Conservation (phyloP, 139 green algal genomes). For the Tetradesmus lagerheimii region DNA sequence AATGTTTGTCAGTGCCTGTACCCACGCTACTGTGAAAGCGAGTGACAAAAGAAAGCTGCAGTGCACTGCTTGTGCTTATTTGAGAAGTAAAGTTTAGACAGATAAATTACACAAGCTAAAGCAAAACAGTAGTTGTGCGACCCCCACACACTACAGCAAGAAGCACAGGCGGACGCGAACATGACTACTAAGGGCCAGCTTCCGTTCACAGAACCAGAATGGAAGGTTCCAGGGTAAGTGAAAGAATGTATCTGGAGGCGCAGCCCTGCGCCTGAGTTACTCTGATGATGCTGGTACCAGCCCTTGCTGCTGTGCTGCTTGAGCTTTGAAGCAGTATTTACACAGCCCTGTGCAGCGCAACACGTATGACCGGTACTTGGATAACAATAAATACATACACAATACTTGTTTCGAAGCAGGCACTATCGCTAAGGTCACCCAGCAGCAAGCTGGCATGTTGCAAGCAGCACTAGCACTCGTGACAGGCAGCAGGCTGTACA, state of each 20-base stretch:
- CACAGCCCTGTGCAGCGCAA: neutral
- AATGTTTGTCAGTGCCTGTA: neutral
- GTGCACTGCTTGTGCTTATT: neutral
- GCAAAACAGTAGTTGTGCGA: neutral
- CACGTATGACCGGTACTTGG: neutral
- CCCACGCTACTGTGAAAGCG: neutral
- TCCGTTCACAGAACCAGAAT: slow-evolving; percentile 69
- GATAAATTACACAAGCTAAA: neutral
- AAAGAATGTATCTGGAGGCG: neutral
- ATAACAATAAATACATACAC: neutral
- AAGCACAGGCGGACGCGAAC: neutral
- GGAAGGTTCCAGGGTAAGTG: slow-evolving; percentile 73
- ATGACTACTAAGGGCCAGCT: slow-evolving; percentile 1
- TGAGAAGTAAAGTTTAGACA: neutral
- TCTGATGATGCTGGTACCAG: neutral
- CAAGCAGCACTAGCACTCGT: no score
- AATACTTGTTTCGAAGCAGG: neutral
- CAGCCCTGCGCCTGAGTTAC: neutral
- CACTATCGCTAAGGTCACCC: neutral
- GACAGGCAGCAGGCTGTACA: neutral
- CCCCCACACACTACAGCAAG: no score
- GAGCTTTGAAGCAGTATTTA: neutral
- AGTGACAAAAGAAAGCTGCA: neutral
- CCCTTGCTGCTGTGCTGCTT: neutral
- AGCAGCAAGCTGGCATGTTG: neutral